phyloP scores from a whole-genome alignment of 2,329 filamentous ascomycete genomes.

The Penicillium digitatum region DNA sequence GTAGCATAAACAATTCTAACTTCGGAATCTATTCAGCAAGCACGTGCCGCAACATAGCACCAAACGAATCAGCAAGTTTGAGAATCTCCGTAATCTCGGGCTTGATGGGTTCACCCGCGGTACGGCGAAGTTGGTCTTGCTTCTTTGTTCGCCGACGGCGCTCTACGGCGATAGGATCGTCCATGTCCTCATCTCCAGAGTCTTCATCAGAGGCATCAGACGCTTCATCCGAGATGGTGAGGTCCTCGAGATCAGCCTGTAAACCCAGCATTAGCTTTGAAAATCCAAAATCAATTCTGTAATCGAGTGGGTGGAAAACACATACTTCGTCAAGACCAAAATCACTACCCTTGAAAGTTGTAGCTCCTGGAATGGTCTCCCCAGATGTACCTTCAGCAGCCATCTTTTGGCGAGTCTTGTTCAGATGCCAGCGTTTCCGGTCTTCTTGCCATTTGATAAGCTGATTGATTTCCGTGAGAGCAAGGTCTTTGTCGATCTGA shows the following conservation, averaged over 20 bases:
- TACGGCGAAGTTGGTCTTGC: constrained; percentile 74
- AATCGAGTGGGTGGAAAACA: constrained; percentile 4
- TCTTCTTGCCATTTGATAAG: constrained; percentile 93
- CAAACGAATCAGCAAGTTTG: constrained; percentile 74
- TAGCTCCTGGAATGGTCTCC: constrained; percentile 52
- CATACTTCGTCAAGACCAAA: constrained; percentile 79
- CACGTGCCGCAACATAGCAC: constrained; percentile 75
- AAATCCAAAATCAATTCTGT: background rate
- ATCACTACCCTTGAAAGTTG: constrained; percentile 70
- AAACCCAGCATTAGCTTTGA: constrained; percentile 11
- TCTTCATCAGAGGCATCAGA: constrained; percentile 62
- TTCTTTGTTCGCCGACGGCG: constrained; percentile 69
- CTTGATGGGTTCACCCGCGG: constrained; percentile 79
- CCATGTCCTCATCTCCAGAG: constrained; percentile 68
- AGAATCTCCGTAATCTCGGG: constrained; percentile 73
- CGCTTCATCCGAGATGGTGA: constrained; percentile 71
- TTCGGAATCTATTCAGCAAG: constrained; percentile 60
- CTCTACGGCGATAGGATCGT: constrained; percentile 82
- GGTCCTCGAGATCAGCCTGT: constrained; percentile 72
- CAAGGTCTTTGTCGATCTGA: constrained; percentile 65
- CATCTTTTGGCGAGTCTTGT: constrained; percentile 99
- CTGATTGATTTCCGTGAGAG: constrained; percentile 74
- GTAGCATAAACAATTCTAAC: background rate
- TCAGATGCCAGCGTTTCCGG: constrained; percentile 94
- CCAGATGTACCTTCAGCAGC: constrained; percentile 66